phyloP scores from a whole-genome alignment of 164 flowering plant genomes.

The Pachysandra terminalis region DNA sequence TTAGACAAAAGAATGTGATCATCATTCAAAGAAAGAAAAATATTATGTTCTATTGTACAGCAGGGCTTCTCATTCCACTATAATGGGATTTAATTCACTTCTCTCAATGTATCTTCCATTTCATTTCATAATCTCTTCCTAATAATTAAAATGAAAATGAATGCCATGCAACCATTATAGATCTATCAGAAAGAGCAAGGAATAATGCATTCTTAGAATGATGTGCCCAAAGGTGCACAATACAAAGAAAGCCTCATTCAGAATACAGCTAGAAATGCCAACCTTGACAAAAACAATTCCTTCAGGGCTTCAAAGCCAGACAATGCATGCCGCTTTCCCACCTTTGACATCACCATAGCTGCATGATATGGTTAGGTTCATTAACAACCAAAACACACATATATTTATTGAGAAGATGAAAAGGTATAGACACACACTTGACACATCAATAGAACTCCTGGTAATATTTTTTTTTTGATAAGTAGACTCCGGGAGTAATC shows the following conservation, averaged over 20 bases:
- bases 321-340: conserved; percentile 94
- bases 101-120: too few species aligned
- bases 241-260: not conserved
- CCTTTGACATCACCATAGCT: conserved; percentile 92
- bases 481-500: too few species aligned
- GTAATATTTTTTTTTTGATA: too few species aligned
- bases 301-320: conserved; percentile 81
- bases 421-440: too few species aligned
- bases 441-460: too few species aligned
- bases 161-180: not conserved
- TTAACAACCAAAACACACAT: not conserved
- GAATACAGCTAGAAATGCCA: not conserved
- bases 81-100: too few species aligned
- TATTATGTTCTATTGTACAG: too few species aligned
- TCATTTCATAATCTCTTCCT: too few species aligned
- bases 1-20: too few species aligned
- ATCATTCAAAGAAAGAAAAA: too few species aligned
- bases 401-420: too few species aligned
- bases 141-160: not conserved
- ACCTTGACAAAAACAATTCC: conserved; percentile 82
- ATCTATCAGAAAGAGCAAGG: not conserved
- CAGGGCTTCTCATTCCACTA: too few species aligned
- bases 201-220: not conserved
- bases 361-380: conserved; percentile 13
- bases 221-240: not conserved